Base-by-base conservation (phyloP, 1,284 basidiomycete species). In the Cryptococcus neoformans region DNA sequence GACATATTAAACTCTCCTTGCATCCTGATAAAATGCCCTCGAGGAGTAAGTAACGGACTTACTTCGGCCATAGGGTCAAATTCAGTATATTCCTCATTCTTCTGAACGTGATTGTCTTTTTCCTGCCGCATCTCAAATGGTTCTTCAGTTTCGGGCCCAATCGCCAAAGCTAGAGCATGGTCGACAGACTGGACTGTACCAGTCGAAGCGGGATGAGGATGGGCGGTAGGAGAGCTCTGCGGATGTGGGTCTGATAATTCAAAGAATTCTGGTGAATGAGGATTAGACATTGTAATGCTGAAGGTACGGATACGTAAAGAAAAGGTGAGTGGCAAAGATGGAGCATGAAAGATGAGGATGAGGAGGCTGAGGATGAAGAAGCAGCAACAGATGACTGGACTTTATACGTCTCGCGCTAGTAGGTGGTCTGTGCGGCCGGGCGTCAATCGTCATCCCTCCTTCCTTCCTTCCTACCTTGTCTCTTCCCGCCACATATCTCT, bases 11-110 rank as follows among this genome's bases (percentile, higher is more conserved):
- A 10, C 40, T 37, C 16, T n/a, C 10, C 40, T 36, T 14, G 14
- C 10, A 42, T 49, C 44, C 9, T 28, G 34, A 14, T n/a, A 39
- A 17, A 44, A 0, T 28, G 28, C 28, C 28, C 28, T 28, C 28
- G 28, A 28, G 28, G 4, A 3, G 28, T n/a, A n/a, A 28, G 28
- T 28, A 28, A 28, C 28, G n/a, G n/a, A 28, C 28, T 28, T 28
- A 28, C 28, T 28, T 28, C 28, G 28, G 28, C 28, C 28, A 28
- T 28, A 0, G 64, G 60, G 53, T 68, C 58, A 34, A 58, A 56
- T 28, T 28, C 28, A 28, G 28, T 28, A 28, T 28, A 28, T 4
- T 28, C 28, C 4, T 28, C 28, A 28, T 28, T 28, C 28, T 3
- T 28, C 28, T 28, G 28, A 28, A 28, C 28, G 4, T 28, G 28